Conservation (phyloP, 202 grass and related monocot genomes). For the Schoenoplectus tabernaemontani region DNA sequence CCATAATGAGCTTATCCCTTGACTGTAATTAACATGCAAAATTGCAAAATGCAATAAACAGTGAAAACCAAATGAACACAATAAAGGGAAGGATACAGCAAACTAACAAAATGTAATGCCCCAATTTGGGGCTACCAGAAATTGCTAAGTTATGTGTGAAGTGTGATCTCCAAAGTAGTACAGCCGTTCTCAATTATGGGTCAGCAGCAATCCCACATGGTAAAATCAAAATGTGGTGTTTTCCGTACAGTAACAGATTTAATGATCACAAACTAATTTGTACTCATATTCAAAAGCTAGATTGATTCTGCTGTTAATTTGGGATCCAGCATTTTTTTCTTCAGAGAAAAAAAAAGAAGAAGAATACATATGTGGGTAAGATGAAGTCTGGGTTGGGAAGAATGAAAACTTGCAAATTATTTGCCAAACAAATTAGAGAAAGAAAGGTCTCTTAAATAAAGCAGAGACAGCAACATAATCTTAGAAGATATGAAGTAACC, state of each 20-base stretch:
- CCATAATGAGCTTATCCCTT: constrained; percentile 63
- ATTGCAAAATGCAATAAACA: background rate
- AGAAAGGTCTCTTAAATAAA: background rate
- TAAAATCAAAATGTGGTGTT: background rate
- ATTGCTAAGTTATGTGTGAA: background rate
- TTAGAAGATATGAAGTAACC: background rate
- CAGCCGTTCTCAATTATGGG: background rate
- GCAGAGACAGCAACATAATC: background rate
- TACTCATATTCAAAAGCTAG: background rate
- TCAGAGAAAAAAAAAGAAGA: background rate
- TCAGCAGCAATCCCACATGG: background rate
- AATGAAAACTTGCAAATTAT: background rate
- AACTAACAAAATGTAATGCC: background rate
- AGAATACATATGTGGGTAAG: background rate
- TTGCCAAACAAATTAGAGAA: background rate
- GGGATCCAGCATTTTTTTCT: background rate
- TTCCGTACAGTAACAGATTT: background rate
- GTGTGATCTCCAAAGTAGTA: background rate
- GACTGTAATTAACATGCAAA: constrained; percentile 34
- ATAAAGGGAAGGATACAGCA: background rate
- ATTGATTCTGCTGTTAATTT: background rate
- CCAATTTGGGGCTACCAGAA: background rate
- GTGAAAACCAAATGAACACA: constrained; percentile 2
- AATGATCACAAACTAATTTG: background rate
- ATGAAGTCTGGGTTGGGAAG: background rate